Conservation (phyloP, 768 basidiomycete genomes). For the Leucocoprinus leucothites region DNA sequence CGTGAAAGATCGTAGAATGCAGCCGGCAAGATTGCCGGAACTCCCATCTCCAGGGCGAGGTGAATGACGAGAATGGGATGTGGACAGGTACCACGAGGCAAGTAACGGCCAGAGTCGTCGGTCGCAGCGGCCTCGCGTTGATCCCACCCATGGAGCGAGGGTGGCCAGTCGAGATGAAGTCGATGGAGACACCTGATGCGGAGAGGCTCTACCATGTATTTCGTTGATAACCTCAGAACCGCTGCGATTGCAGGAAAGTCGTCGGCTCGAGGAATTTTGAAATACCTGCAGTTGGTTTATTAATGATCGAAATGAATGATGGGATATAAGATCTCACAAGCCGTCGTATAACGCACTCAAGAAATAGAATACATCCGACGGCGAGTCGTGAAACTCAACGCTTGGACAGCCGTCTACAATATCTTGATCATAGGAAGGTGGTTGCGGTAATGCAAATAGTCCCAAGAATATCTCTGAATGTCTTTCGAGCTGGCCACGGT, state of each 20-base stretch:
- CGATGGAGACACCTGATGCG: conserved; percentile 57
- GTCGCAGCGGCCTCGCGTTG: conserved; percentile 55
- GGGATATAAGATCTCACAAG: conserved; percentile 46
- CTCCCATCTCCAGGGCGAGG: conserved; percentile 61
- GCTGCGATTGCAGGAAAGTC: conserved; percentile 61
- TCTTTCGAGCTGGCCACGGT: conserved; percentile 67
- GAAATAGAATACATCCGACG: conserved; percentile 65
- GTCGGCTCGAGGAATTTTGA: conserved; percentile 43
- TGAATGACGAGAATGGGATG: conserved; percentile 72
- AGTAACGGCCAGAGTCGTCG: conserved; percentile 48
- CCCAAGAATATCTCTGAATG: conserved; percentile 78
- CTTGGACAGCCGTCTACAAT: conserved; percentile 55
- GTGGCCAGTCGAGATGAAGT: conserved; percentile 64
- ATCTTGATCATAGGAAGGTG: conserved; percentile 32
- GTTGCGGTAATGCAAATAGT: conserved; percentile 64
- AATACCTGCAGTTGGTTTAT: conserved; percentile 42
- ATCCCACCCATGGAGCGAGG: conserved; percentile 69
- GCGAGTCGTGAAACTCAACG: conserved; percentile 62
- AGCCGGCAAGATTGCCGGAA: conserved; percentile 57
- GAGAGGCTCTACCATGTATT: conserved; percentile 72
- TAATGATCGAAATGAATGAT: not conserved
- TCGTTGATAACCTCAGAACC: conserved; percentile 69
- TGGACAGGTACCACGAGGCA: conserved; percentile 53
- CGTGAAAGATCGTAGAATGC: conserved; percentile 75
- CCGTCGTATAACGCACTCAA: conserved; percentile 74